phyloP scores from a whole-genome alignment of 305 asterid species.

The Fraxinus floribunda region DNA sequence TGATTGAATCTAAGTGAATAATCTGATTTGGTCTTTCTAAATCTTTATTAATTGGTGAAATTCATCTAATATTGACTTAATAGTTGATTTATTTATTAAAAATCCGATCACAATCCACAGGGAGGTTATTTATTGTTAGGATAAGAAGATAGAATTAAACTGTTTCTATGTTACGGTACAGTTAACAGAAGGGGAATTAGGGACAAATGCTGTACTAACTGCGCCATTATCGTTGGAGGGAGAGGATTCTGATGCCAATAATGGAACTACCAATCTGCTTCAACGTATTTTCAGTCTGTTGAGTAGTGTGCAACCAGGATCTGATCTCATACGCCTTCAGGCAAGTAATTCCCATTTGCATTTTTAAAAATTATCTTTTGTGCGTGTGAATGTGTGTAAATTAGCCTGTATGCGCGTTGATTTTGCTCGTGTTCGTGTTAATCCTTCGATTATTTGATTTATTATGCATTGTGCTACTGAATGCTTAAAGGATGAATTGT shows the following conservation, averaged over 20 bases:
- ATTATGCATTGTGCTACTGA: neutral
- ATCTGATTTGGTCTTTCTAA: neutral
- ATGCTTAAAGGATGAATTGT: neutral
- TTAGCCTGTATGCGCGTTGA: neutral
- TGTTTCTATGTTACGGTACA: slow-evolving; percentile 16
- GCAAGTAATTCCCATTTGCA: slow-evolving; percentile 29
- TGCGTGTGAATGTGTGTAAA: neutral
- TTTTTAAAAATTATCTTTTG: neutral
- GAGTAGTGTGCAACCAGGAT: slow-evolving; percentile 51
- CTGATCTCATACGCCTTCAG: slow-evolving; percentile 77
- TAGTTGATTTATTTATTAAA: neutral
- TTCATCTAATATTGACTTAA: neutral
- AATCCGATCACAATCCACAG: neutral
- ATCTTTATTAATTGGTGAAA: neutral
- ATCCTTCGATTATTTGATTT: neutral
- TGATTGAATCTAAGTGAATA: neutral
- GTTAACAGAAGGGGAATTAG: slow-evolving; percentile 38
- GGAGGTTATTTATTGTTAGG: neutral
- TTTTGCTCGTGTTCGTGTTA: neutral
- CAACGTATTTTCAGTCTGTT: slow-evolving; percentile 65
- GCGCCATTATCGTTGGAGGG: slow-evolving; percentile 60
- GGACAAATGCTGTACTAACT: slow-evolving; percentile 41
- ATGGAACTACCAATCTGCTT: slow-evolving; percentile 61
- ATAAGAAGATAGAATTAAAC: neutral
- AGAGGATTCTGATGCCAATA: slow-evolving; percentile 39